Evolutionary conservation across 2,329 filamentous ascomycete species (phyloP).

Genomic region (Pyrenochaeta sp.): DNA sequence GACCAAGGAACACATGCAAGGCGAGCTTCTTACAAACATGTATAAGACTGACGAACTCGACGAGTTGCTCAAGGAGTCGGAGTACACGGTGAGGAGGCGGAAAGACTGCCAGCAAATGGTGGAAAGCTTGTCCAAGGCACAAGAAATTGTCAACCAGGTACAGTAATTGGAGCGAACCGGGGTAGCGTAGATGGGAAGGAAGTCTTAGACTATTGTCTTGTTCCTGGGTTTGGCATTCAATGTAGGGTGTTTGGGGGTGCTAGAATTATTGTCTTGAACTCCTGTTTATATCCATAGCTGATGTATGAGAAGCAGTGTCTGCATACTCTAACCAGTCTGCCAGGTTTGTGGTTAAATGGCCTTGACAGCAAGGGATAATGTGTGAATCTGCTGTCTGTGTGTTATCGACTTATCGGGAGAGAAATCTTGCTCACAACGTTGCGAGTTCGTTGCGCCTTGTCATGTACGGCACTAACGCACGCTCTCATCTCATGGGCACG

Average conservation of each 20-base stretch:
- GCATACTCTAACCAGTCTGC: no score
- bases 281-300: slow-evolving; percentile 17
- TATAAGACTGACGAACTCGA: slow-evolving; percentile 91
- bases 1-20: slow-evolving; percentile 98
- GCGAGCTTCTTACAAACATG: slow-evolving; percentile 96
- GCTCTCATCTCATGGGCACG: slow-evolving; percentile 4
- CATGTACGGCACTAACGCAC: background rate
- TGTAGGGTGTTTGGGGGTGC: slow-evolving; percentile 29
- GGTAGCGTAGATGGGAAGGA: slow-evolving; percentile 1
- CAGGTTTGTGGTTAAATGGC: no score
- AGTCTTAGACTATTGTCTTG: slow-evolving; percentile 20
- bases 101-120: slow-evolving; percentile 99
- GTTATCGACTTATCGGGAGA: no score
- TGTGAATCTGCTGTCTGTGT: no score
- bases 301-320: slow-evolving; percentile 6
- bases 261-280: slow-evolving; percentile 20
- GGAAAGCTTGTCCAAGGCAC: slow-evolving; percentile 86
- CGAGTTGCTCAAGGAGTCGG: slow-evolving; percentile 95
- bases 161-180: slow-evolving; percentile 33
- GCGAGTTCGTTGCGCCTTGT: background rate
- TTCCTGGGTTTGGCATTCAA: slow-evolving; percentile 26
- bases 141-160: slow-evolving; percentile 90
- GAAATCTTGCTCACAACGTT: no score
- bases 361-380: no score
- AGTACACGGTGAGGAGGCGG: slow-evolving; percentile 91